Base-by-base conservation (phyloP, 345 rosid species). In the Diplotaxis tenuifolia region DNA sequence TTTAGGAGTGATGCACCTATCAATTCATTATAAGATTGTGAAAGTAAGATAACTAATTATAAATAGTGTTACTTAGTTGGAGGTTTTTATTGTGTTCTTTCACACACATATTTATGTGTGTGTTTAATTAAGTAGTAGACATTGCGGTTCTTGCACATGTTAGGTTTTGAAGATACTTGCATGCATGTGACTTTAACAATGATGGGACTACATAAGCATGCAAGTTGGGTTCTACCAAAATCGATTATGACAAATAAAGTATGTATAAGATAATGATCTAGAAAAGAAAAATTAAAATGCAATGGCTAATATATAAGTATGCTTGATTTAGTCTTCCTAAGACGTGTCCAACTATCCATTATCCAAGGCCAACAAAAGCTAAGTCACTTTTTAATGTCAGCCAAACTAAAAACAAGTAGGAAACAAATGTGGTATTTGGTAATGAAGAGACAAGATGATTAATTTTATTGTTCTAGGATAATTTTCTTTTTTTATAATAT, bases 401-500 rank as follows among this genome's bases (percentile, higher is more conserved):
- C 81, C 76, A 71, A 73, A 78, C 70, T 76, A 83, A 80, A 74
- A 74, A 79, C 83, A 77, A 77, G 56, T 57, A 77, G 62, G 32
- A 77, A 77, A 82, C 74, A 25, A 67, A 10, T 61, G 65, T 55
- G 27, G 70, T 62, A 49, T 62, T 55, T 47, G 53, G 21, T 15
- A 7, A 16, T 47, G 53, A 40, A 59, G 76, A 65, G 80, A 77
- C 80, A 77, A 65, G 62, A 77, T 77, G 67, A 65, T 66, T 65
- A 69, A 54, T 38, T 19, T 68, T 62, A 62, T 67, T 62, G 69
- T 78, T 71, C 68, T 68, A 73, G 29, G 53, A 71, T 64, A 32
- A 58, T 34, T 63, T 29, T 20, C 27, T 27, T 11, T 11, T 11
- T 22, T 9, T 47, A 50, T 15, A 65, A 12, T 67, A 32, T 19